Base-by-base conservation (phyloP, 1,284 basidiomycete species). In the Coniferiporia weirii region DNA sequence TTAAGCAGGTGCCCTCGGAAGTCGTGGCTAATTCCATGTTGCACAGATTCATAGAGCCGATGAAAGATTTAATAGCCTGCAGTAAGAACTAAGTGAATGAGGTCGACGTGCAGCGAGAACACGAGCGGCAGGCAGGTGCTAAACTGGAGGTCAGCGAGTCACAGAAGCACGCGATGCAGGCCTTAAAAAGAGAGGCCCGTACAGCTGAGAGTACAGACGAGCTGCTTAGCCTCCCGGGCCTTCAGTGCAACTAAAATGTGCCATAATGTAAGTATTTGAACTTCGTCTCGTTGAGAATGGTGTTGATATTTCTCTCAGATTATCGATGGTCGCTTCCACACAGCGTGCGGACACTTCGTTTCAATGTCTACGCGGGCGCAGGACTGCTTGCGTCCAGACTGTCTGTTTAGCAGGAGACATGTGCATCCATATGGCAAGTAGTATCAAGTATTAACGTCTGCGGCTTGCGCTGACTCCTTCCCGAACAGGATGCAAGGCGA, bases 241-340 rank as follows among this genome's bases (percentile, higher is more conserved):
- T 53, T 56, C 56, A 66, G 64, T 61, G 63, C 63, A 71, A 10
- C 38, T 40, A 40, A 65, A 59, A 91, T 91, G 89, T 91, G 89
- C 70, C 79, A 88, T 73, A 90, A 91, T 72, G 89, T 91, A 67
- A 59, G 83, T 74, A 50, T 48, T 47, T 61, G 64, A 34, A 49
- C 56, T 45, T 56, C 51, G 51, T 60, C 61, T 58, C 62, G 56
- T 49, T 65, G 52, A 45, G 63, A 34, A 61, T 36, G 15, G 52
- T 60, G 44, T 61, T 56, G 52, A 52, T 53, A 57, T 64, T 50
- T 35, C 57, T 36, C 59, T 27, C 66, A 91, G 89, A 79, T 90
- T 64, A 83, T 89, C 64, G 89, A 91, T 69, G 89, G 89, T 61
- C 83, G 88, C 64, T 88, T 79, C 72, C 81, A 89, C 73, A 82